Evolutionary conservation across 2,329 filamentous ascomycete species (phyloP).

Genomic region (Graphilbum ipis-grandicollis): DNA sequence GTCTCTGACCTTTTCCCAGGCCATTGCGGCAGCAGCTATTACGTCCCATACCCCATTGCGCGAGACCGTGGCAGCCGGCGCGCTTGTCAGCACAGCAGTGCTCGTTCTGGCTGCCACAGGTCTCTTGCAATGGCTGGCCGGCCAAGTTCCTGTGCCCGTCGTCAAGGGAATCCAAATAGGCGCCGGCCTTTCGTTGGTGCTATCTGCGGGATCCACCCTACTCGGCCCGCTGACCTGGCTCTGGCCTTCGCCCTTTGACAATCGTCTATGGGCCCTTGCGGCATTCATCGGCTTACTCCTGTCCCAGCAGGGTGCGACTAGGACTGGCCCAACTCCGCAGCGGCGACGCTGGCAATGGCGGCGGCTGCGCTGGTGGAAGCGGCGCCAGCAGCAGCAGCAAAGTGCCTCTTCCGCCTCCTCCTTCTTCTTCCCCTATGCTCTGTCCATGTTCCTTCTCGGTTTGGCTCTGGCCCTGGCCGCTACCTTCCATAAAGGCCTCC

Average conservation of each 20-base stretch:
- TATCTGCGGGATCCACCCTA: constrained; percentile 56
- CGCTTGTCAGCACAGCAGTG: constrained; percentile 59
- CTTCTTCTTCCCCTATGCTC: constrained; percentile 55
- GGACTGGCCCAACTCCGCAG: constrained; percentile 22
- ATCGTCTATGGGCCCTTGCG: constrained; percentile 57
- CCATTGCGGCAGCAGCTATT: constrained; percentile 83
- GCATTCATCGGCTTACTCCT: constrained; percentile 56
- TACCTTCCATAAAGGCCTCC: constrained; percentile 10
- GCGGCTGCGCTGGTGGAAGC: neutral
- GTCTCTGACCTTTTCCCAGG: too few species aligned
- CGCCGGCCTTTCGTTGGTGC: constrained; percentile 66
- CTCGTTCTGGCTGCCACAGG: constrained; percentile 65
- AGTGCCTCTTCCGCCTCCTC: neutral
- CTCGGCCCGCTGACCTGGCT: constrained; percentile 54
- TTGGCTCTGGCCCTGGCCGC: constrained; percentile 39
- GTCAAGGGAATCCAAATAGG: constrained; percentile 93
- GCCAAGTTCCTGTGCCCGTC: constrained; percentile 66
- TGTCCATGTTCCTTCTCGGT: constrained; percentile 53
- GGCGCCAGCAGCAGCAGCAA: neutral
- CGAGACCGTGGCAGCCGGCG: constrained; percentile 66
- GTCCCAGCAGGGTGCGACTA: constrained; percentile 47
- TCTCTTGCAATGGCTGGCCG: constrained; percentile 54
- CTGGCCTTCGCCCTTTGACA: constrained; percentile 48
- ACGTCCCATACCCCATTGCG: constrained; percentile 45
- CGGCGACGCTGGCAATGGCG: neutral